These are phyloP conservation scores for Debaryomyces sp. DNA, from an alignment of 1,139 yeast species.

Conservation along the genomic window DNA sequence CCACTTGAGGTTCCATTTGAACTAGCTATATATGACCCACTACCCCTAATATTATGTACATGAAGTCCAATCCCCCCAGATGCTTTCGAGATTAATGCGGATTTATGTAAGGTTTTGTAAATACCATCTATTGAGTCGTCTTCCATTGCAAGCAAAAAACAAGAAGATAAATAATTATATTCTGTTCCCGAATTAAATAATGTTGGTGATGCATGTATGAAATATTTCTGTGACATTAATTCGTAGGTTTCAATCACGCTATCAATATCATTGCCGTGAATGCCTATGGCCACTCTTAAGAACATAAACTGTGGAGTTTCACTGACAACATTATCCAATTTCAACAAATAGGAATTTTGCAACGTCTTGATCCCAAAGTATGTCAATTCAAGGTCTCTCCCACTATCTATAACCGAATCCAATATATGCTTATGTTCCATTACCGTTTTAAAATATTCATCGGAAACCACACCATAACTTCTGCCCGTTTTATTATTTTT, in stretches of 20 bases:
- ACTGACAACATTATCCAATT: constrained; percentile 69
- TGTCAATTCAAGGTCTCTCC: constrained; percentile 44
- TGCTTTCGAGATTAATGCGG: constrained; percentile 85
- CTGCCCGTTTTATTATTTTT: constrained; percentile 19
- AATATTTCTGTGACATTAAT: constrained; percentile 79
- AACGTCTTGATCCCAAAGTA: constrained; percentile 62
- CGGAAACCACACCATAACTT: constrained; percentile 23
- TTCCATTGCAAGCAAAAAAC: constrained; percentile 86
- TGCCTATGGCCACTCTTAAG: constrained; percentile 88
- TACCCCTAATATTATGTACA: constrained; percentile 79
- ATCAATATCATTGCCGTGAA: constrained; percentile 74
- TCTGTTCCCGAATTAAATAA: constrained; percentile 83
- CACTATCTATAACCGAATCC: constrained; percentile 36
- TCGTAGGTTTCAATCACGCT: constrained; percentile 78
- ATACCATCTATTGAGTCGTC: constrained; percentile 92
- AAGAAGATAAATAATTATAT: constrained; percentile 55
- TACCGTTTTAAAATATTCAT: constrained; percentile 34
- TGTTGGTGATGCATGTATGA: constrained; percentile 90
- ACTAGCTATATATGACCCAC: constrained; percentile 87
- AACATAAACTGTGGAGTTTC: constrained; percentile 91
- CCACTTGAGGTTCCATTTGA: constrained; percentile 91
- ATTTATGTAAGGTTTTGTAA: constrained; percentile 80
- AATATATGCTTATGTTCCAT: constrained; percentile 32
- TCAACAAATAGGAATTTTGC: constrained; percentile 78
- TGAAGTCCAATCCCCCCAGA: constrained; percentile 93